Evolutionary conservation across 176 grass and related monocot species (phyloP).

Genomic region (Oryza meyeriana): DNA sequence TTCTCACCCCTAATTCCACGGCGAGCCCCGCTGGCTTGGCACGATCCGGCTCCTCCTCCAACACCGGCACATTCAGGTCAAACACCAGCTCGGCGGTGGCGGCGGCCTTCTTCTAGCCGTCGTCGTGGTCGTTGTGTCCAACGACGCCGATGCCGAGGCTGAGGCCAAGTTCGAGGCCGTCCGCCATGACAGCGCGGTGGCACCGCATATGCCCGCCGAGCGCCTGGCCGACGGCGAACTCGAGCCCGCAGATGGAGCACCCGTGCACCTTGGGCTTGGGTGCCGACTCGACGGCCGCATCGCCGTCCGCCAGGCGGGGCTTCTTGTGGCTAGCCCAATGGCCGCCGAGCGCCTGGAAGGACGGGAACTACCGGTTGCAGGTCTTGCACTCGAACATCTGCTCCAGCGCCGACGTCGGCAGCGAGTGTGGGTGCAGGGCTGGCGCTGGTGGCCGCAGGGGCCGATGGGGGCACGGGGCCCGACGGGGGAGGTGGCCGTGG

Average conservation of each 20-base stretch:
- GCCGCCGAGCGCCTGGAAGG: conserved; percentile 93
- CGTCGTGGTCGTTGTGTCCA: background rate
- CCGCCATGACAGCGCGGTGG: conserved; percentile 46
- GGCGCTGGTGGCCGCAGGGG: too few relatives aligned
- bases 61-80: conserved; percentile 66
- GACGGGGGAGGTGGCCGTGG: too few relatives aligned
- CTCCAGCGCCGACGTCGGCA: conserved; percentile 21
- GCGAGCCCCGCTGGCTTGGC: conserved; percentile 22
- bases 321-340: conserved; percentile 97
- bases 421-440: too few relatives aligned
- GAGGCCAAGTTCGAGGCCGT: conserved; percentile 5
- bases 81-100: conserved; percentile 14
- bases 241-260: conserved; percentile 91
- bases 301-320: conserved; percentile 41
- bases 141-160: conserved; percentile 10
- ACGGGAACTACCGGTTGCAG: conserved; percentile 74
- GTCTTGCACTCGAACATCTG: conserved; percentile 95
- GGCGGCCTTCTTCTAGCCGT: background rate
- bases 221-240: conserved; percentile 93
- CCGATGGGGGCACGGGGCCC: too few relatives aligned
- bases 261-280: conserved; percentile 79
- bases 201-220: conserved; percentile 95
- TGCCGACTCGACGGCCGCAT: background rate
- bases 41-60: conserved; percentile 42
- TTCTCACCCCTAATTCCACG: too few relatives aligned